Base-by-base conservation (phyloP, 352 stramenopile genomes). In the Phytophthora capsici region DNA sequence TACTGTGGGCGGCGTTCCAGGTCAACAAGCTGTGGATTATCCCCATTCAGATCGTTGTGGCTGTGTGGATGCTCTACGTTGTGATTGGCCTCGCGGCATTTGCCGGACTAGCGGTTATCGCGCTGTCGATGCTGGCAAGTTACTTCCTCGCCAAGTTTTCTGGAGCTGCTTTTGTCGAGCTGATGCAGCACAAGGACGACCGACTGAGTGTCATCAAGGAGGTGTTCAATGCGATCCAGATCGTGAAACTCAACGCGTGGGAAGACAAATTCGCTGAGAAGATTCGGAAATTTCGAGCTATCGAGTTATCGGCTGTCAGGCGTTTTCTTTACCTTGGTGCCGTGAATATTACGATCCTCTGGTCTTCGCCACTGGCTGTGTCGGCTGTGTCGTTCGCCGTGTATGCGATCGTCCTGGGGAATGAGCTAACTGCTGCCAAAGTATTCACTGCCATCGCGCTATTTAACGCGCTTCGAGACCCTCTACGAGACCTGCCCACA, bases 211-310 rank as follows among this genome's bases (percentile, higher is more conserved):
- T 91, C 0, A 93, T 97, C 41, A 97, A 93, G 58, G 96, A 99
- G 67, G 83, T 96, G 1, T 81, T 98, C 22, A 75, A 77, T 19
- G 85, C 91, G 14, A 98, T 99, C 57, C 94, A 98, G 71, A 87
- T 98, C 43, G 91, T 99, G 63, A 99, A 99, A 66, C 68, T 99
- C 0, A 98, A 98, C 57, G 88, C 83, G 1, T 98, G 90, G 90
- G 94, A 98, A 56, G 37, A 53, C 28, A 85, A 90, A 14, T 97
- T 97, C 69, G 63, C 74, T 12, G 86, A 89, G 7, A 85, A 96
- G 66, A 88, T 98, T 23, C 54, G 64, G 38, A 41, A 63, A 9
- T 37, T 91, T 14, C 78, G 93, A 19, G 57, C 77, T 12, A 85
- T 92, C 59, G 96, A 98, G 66, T 88, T 96, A 46, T 75, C 84